Evolutionary conservation across 2,329 filamentous ascomycete species (phyloP).

Genomic region (Knufia fluminis): DNA sequence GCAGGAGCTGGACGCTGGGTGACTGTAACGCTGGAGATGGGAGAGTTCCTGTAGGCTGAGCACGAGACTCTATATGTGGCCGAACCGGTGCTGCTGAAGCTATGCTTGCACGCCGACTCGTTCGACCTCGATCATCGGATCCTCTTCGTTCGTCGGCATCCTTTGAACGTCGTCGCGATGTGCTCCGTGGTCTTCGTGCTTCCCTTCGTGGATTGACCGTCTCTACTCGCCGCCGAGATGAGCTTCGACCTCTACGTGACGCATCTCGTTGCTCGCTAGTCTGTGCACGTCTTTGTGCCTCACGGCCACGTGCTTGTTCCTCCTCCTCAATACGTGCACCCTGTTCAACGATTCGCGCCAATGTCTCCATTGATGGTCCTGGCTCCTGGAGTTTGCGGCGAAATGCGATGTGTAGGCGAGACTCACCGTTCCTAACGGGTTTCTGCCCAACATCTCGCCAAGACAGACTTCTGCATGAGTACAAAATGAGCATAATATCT

Average conservation of each 20-base stretch:
- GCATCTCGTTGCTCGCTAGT: not conserved
- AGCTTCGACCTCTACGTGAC: no score
- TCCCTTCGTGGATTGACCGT: not conserved
- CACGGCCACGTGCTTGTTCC: conserved; percentile 1
- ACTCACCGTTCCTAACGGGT: not conserved
- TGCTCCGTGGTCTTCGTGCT: not conserved
- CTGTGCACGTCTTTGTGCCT: not conserved
- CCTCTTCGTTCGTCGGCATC: not conserved
- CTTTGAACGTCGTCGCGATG: not conserved
- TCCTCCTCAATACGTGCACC: conserved; percentile 1
- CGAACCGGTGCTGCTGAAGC: not conserved
- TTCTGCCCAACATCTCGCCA: conserved; percentile 12
- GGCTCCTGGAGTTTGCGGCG: conserved; percentile 9
- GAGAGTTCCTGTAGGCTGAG: not conserved
- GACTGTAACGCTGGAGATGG: not conserved
- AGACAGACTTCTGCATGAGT: conserved; percentile 11
- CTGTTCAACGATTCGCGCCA: not conserved
- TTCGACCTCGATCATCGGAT: not conserved
- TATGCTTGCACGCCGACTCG: not conserved
- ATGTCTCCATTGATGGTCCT: not conserved
- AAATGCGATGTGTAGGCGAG: conserved; percentile 13
- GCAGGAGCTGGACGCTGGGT: not conserved
- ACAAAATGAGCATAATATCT: conserved; percentile 15
- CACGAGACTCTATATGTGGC: no score
- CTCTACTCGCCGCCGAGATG: not conserved